Base-by-base conservation (phyloP, 2,329 filamentous ascomycete species). In the Gaeumannomyces tritici region DNA sequence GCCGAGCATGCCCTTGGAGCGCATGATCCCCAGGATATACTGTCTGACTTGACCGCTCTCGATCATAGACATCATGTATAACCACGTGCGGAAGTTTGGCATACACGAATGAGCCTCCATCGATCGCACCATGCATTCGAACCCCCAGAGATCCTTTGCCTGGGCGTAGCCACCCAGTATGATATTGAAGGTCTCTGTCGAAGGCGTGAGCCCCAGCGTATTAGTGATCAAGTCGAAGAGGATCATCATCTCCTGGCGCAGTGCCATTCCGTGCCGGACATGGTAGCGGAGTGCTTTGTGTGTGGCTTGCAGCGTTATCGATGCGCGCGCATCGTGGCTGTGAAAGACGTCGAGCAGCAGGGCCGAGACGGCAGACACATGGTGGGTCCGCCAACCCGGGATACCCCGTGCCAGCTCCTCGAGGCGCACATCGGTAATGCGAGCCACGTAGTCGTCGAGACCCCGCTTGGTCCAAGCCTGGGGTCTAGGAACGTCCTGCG, bases 1-100 rank as follows among this genome's bases (percentile, higher is more conserved):
- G 9, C 73, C 68, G 55, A 83, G 72, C 59, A 82, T 72, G 28
- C 76, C 77, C 24, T 75, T 71, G 47, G 74, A 69, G 62, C 78
- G 72, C 79, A 83, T 83, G 63, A 73, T 72, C 15, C 75, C 73
- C 33, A 83, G 68, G 33, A 81, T 71, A 65, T 79, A 77, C 28
- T 76, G 75, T 61, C 75, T 74, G 60, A 79, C 76, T n/a, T 83
- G 79, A 68, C 87, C 85, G 13, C 81, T 81, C 70, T 84, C 81
- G 63, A 89, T 81, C 57, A 83, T 73, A n/a, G 73, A 70, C 24
- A 83, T 70, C 63, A 82, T 80, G 4, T 78, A 71, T 3, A 78
- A 66, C 81, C 81, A 83, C 0, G 81, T 82, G 21, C 70, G 69
- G 3, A 77, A 68, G 59, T 80, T 77, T 4, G 80, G 78, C 31